Conservation (phyloP, 805 yeast species). For the Cephaloascus albidus region DNA sequence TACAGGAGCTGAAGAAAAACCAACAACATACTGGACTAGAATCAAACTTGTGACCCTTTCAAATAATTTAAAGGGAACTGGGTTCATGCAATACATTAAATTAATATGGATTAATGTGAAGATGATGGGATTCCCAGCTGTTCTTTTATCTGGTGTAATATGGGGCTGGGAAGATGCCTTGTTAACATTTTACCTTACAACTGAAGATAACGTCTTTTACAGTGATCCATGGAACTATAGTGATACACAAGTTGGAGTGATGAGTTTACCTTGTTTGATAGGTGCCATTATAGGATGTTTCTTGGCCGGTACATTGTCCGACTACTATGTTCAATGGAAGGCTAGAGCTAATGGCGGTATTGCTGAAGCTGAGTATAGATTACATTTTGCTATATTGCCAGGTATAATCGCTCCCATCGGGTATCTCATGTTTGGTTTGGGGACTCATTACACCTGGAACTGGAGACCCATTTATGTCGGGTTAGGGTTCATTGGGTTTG, state of each 20-base stretch:
- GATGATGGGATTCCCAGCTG: slow-evolving; percentile 58
- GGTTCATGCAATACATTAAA: slow-evolving; percentile 54
- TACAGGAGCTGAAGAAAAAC: slow-evolving; percentile 28
- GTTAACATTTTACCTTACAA: slow-evolving; percentile 63
- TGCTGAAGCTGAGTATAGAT: slow-evolving; percentile 56
- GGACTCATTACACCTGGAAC: slow-evolving; percentile 44
- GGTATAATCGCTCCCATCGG: slow-evolving; percentile 54
- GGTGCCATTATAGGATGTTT: slow-evolving; percentile 63
- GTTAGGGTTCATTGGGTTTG: slow-evolving; percentile 56
- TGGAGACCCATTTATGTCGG: slow-evolving; percentile 53
- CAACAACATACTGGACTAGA: slow-evolving; percentile 34
- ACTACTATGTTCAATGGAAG: slow-evolving; percentile 49
- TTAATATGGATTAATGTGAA: slow-evolving; percentile 41
- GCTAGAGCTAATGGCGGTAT: slow-evolving; percentile 54
- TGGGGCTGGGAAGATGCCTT: slow-evolving; percentile 81
- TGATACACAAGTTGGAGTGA: slow-evolving; percentile 58
- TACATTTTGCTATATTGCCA: slow-evolving; percentile 47
- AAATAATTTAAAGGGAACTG: slow-evolving; percentile 51
- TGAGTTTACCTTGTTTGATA: slow-evolving; percentile 63
- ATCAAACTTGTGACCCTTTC: slow-evolving; percentile 45
- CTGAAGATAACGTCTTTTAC: slow-evolving; percentile 60
- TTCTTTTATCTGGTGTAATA: slow-evolving; percentile 54
- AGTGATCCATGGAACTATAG: slow-evolving; percentile 60
- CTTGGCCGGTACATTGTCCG: slow-evolving; percentile 53
- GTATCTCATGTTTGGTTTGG: slow-evolving; percentile 56